Evolutionary conservation across 768 basidiomycete species (phyloP), one percentile per base, ranked within the genome.

Genomic region (Dictyophora rubrovolvata): DNA sequence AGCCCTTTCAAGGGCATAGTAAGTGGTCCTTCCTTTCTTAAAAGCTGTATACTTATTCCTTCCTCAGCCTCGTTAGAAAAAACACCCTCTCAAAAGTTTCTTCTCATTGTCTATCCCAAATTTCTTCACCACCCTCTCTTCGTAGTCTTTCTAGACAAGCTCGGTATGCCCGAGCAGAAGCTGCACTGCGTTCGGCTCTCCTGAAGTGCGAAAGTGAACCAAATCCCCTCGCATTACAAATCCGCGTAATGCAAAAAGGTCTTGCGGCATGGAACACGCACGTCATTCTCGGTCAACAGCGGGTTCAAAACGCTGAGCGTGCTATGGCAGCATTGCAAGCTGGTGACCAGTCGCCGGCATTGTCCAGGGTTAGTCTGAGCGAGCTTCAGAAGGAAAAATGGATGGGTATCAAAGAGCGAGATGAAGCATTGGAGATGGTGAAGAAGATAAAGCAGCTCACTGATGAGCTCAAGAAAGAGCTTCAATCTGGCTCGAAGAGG

Each of bases 151-250:
- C 55, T 12, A 21, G 46, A 16, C 46, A 48, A 21, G 46, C 46
- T n/a, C 76, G 80, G 37, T 79, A 82, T 64, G 70, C 71, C 2
- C 59, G 67, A 23, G 78, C 76, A 28, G 78, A 80, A 68, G 69
- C 69, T 48, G 72, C 73, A 28, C 74, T 81, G 42, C 68, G 66
- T 53, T 62, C 64, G 54, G 69, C 74, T 56, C 62, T 77, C 34
- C 63, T 67, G 52, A 66, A 63, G 37, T 74, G 71, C 55, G 63
- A 69, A 51, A 61, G 62, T 6, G 75, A 75, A 61, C 63, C 67
- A 7, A 72, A 74, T 2, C 65, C 74, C 28, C 68, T 70, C 35
- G 74, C 81, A 62, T 70, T 81, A 60, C 77, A 81, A 65, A 76
- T 82, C 51, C 67, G 70, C 50, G 69, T 74, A 21, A 68, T 83